These are phyloP conservation scores for Beta corolliflora DNA, from an alignment of 179 eudicot genomes.

Conservation along the genomic window DNA sequence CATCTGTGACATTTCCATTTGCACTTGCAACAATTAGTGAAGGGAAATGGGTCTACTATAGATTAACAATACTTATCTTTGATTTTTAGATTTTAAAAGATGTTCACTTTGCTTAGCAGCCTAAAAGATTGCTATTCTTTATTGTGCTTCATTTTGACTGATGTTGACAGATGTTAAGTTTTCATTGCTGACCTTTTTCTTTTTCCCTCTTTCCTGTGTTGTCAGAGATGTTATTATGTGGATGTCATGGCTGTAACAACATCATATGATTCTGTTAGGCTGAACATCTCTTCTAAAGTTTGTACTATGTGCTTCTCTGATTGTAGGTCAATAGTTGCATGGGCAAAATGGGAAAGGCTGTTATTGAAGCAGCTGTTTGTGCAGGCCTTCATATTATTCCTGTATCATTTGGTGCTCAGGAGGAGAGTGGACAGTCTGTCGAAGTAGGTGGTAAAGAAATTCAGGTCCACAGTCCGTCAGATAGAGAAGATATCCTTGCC, in stretches of 20 bases:
- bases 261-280: background rate
- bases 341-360: constrained; percentile 97
- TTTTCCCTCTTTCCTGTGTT: background rate
- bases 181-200: background rate
- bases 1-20: background rate
- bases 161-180: background rate
- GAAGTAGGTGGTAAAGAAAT: constrained; percentile 75
- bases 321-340: constrained; percentile 82
- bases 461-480: constrained; percentile 61
- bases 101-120: background rate
- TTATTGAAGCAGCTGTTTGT: constrained; percentile 74
- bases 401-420: constrained; percentile 67
- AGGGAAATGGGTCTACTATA: background rate
- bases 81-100: background rate
- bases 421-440: constrained; percentile 58
- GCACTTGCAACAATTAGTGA: background rate
- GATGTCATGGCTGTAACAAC: background rate
- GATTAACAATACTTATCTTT: background rate
- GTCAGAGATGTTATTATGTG: background rate
- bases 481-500: constrained; percentile 62
- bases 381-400: constrained; percentile 79
- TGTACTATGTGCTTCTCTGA: constrained; percentile 19
- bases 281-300: background rate
- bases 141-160: background rate
- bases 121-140: background rate